These are phyloP conservation scores for Rhizopogon parksii DNA, from an alignment of 1,284 basidiomycete genomes.

Conservation along the genomic window DNA sequence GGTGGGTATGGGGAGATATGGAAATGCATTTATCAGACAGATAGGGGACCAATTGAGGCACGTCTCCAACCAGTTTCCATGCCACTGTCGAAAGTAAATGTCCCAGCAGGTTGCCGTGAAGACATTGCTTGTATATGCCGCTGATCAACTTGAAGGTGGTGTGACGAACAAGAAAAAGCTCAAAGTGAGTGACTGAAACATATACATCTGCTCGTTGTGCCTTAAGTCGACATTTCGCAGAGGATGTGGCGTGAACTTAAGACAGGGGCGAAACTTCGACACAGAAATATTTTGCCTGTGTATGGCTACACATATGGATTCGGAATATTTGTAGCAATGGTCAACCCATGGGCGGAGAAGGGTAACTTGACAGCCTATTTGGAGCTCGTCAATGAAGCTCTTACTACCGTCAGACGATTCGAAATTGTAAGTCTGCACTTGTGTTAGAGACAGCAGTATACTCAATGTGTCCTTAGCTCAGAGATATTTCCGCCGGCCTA, in stretches of 20 bases:
- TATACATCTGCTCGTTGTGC: neutral
- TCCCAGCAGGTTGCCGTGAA: slow-evolving; percentile 21
- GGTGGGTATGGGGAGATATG: slow-evolving; percentile 7
- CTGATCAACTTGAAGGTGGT: neutral
- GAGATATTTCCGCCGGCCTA: neutral
- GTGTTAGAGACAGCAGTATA: neutral
- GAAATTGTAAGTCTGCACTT: neutral
- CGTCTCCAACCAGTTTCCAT: too few species aligned
- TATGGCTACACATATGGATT: slow-evolving; percentile 2
- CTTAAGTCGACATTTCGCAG: neutral
- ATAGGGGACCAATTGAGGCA: too few species aligned
- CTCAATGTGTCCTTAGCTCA: neutral
- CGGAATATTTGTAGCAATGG: neutral
- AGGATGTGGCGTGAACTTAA: slow-evolving; percentile 1
- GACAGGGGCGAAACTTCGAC: slow-evolving; percentile 1
- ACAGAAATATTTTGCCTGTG: slow-evolving; percentile 3
- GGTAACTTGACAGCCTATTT: neutral
- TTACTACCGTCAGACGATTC: neutral
- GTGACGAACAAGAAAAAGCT: neutral
- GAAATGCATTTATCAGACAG: neutral
- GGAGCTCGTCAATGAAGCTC: neutral
- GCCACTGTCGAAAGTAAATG: too few species aligned
- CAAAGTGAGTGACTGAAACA: neutral
- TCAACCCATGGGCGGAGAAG: slow-evolving; percentile 2
- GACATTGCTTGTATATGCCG: slow-evolving; percentile 17